Evolutionary conservation across 2,329 filamentous ascomycete genomes (phyloP).

Genomic region (Apiospora arundinis): DNA sequence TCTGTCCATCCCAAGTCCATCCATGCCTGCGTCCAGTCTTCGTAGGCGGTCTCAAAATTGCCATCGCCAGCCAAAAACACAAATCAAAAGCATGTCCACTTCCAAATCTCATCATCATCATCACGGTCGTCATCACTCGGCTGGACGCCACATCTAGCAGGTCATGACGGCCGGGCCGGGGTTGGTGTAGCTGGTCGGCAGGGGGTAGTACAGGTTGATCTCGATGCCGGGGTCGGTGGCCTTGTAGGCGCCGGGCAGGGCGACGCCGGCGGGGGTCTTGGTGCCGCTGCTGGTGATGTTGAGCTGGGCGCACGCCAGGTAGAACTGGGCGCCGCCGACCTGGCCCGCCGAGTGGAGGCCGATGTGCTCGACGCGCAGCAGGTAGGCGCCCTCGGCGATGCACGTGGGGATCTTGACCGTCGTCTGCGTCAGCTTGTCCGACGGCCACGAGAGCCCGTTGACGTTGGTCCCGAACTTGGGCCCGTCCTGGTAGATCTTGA

Average conservation of each 20-base stretch:
- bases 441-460: conserved; percentile 48
- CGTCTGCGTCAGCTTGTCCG: conserved; percentile 45
- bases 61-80: no score
- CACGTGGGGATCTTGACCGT: conserved; percentile 50
- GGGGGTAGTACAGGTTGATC: conserved; percentile 42
- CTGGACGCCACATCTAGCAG: background rate
- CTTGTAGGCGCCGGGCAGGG: conserved; percentile 46
- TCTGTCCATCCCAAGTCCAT: background rate
- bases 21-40: background rate
- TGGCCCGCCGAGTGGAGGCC: conserved; percentile 50
- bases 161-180: conserved; percentile 29
- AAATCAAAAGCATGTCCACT: no score
- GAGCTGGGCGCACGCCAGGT: conserved; percentile 48
- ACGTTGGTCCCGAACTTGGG: conserved; percentile 42
- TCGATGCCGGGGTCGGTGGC: conserved; percentile 41
- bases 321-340: conserved; percentile 52
- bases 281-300: conserved; percentile 39
- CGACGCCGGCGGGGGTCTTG: conserved; percentile 34
- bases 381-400: conserved; percentile 53
- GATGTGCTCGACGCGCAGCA: conserved; percentile 56
- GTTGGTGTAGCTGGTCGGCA: conserved; percentile 36
- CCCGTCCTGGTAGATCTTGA: conserved; percentile 53
- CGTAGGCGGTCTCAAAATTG: background rate
- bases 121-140: background rate
- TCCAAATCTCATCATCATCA: background rate